phyloP scores from a whole-genome alignment of 495 filamentous ascomycete species.

The Melanomma pulvis-pyrius region DNA sequence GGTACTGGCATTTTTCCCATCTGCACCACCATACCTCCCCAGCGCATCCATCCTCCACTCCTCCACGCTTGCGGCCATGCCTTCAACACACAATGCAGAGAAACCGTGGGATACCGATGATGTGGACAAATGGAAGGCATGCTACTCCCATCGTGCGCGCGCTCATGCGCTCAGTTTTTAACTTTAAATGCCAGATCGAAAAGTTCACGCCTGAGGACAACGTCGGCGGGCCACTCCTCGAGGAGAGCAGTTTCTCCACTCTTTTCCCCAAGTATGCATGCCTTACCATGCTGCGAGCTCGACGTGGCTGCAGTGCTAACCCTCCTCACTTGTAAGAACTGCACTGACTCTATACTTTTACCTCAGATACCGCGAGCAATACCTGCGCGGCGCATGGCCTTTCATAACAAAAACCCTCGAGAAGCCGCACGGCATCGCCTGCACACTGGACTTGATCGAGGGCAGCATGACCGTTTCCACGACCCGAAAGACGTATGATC shows the following conservation, averaged over 20 bases:
- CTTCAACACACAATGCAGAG: slow-evolving; percentile 88
- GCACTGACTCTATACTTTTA: too few species aligned
- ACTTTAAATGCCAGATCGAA: slow-evolving; percentile 56
- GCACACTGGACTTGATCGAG: slow-evolving; percentile 90
- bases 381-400: slow-evolving; percentile 91
- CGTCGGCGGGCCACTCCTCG: slow-evolving; percentile 78
- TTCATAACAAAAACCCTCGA: slow-evolving; percentile 75
- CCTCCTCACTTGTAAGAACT: too few species aligned
- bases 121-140: slow-evolving; percentile 94
- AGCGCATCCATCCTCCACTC: not conserved
- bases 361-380: slow-evolving; percentile 95
- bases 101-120: slow-evolving; percentile 99
- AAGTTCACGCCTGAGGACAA: slow-evolving; percentile 86
- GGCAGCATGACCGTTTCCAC: slow-evolving; percentile 96
- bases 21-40: not conserved
- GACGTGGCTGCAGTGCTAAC: too few species aligned
- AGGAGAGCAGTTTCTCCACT: slow-evolving; percentile 88
- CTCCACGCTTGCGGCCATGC: slow-evolving; percentile 59
- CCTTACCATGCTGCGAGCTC: too few species aligned
- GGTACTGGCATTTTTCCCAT: not conserved
- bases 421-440: slow-evolving; percentile 79
- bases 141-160: not conserved
- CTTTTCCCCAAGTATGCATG: slow-evolving; percentile 98
- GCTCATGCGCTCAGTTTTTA: not conserved
- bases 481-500: slow-evolving; percentile 92